Base-by-base conservation (phyloP, 495 filamentous ascomycete species). In the Penicillium bialowiezense region DNA sequence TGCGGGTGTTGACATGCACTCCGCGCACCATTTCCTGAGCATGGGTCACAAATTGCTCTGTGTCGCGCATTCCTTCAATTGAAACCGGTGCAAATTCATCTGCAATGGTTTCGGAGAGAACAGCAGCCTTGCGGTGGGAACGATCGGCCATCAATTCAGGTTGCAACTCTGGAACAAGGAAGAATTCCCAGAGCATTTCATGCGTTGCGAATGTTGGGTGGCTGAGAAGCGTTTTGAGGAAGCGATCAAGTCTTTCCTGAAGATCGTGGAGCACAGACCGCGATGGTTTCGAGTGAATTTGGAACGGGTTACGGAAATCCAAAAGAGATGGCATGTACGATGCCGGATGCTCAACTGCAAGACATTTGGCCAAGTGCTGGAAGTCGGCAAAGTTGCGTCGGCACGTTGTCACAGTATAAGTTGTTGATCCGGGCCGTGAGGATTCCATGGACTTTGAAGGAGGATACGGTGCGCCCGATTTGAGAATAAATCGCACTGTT, bases 151-250 rank as follows among this genome's bases (percentile, higher is more conserved):
- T 90, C 81, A 88, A 86, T 13, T 91, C 83, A 3, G 88, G 80
- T 57, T 96, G 90, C 15, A 97, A 78, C 48, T 99, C 95, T 2
- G 95, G 95, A 13, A 97, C 92, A 2, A 99, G 80, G 67, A 99
- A 95, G 70, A 99, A 99, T 58, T 99, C 95, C 95, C 95, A 99
- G 6, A 99, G 75, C 78, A 97, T 88, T 72, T 99, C 95, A 61
- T 97, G 95, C 0, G 89, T 97, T 1, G 90, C 83, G 64, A 99
- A 97, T 5, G 93, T 97, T 3, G 95, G 87, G 60, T 99, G 95
- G 0, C 81, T 74, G 26, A 99, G 75, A 18, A 99, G 76, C 7
- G 90, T 87, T 37, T 87, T 86, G 48, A 99, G 69, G 58, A 97
- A 96, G 28, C 80, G 81, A 68, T 97, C 90, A 7, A 96, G 82